Percentiles rank a stretch among this genome's conserved stretches.
phyloP scores from a whole-genome alignment of 495 filamentous ascomycete species.

The Hypoxylon trugodes region DNA sequence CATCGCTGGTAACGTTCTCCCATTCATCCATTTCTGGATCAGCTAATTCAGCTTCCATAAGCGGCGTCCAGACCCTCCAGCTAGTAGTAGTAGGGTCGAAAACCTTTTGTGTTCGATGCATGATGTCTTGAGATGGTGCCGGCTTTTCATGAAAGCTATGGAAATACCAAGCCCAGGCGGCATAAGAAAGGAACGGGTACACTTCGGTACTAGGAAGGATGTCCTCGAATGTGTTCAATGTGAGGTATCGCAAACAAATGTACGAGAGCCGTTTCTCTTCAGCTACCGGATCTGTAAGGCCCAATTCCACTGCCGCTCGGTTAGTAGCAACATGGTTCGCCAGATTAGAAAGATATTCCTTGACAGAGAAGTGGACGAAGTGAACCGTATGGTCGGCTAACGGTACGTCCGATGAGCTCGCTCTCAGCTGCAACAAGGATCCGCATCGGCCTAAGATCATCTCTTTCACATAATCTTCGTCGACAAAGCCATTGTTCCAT shows the following conservation, averaged over 20 bases:
- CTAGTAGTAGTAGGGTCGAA: slow-evolving; percentile 1
- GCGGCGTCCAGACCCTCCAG: slow-evolving; percentile 3
- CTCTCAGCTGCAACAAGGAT: not conserved
- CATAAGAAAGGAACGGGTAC: not conserved
- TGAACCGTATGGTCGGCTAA: not conserved
- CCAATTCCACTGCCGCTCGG: not conserved
- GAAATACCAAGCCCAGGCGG: slow-evolving; percentile 2
- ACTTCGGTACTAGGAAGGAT: not conserved
- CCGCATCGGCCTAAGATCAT: slow-evolving; percentile 4
- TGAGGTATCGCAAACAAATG: slow-evolving; percentile 1
- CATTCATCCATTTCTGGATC: not conserved
- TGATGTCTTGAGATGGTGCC: not conserved
- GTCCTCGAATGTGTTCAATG: not conserved
- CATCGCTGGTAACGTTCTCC: not conserved
- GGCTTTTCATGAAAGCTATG: slow-evolving; percentile 4
- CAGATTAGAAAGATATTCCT: not conserved
- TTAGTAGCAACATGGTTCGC: not conserved
- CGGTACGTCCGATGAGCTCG: not conserved
- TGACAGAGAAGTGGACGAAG: slow-evolving; percentile 3
- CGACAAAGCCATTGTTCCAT: not conserved
- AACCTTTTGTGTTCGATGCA: not conserved
- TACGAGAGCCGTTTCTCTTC: not conserved
- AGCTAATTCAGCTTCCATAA: slow-evolving; percentile 1
- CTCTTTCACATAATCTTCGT: not conserved
- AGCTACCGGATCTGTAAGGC: not conserved